Conservation (phyloP, 75 land plant species). For the Selaginella tamariscina region DNA sequence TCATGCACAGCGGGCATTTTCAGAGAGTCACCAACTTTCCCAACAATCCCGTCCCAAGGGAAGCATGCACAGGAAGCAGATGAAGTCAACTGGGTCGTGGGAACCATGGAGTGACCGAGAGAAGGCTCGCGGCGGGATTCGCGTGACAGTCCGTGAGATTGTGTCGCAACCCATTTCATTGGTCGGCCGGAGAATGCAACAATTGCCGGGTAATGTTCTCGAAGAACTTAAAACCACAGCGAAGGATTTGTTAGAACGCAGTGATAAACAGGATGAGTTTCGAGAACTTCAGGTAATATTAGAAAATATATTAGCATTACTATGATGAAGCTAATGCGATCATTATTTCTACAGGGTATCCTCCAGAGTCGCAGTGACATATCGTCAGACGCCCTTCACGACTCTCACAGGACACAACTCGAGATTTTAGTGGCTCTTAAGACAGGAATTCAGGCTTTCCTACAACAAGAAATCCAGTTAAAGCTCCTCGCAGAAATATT, state of each 20-base stretch:
- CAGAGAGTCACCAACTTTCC: not conserved
- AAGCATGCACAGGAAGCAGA: not conserved
- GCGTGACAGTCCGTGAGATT: not conserved
- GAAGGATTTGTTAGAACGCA: not conserved
- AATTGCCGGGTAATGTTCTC: not conserved
- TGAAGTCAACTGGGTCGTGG: not conserved
- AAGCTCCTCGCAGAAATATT: slow-evolving; percentile 67
- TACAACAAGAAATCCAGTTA: slow-evolving; percentile 29
- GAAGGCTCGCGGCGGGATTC: not conserved
- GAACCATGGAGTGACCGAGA: not conserved
- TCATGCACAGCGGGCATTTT: not conserved
- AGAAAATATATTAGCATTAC: no score
- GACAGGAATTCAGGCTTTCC: slow-evolving; percentile 19
- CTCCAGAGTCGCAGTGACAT: not conserved
- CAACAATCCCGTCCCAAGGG: not conserved
- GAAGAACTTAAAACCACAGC: not conserved
- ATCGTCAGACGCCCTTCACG: not conserved
- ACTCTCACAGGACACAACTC: not conserved
- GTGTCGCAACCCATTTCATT: not conserved
- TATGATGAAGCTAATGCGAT: no score
- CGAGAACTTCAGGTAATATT: no score
- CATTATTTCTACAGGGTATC: no score
- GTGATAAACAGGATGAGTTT: not conserved
- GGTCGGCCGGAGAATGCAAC: not conserved
- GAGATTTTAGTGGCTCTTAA: not conserved